Evolutionary conservation across 345 rosid genomes (phyloP), one percentile per base, ranked within the genome.

Genomic region (Clarkia xantiana): DNA sequence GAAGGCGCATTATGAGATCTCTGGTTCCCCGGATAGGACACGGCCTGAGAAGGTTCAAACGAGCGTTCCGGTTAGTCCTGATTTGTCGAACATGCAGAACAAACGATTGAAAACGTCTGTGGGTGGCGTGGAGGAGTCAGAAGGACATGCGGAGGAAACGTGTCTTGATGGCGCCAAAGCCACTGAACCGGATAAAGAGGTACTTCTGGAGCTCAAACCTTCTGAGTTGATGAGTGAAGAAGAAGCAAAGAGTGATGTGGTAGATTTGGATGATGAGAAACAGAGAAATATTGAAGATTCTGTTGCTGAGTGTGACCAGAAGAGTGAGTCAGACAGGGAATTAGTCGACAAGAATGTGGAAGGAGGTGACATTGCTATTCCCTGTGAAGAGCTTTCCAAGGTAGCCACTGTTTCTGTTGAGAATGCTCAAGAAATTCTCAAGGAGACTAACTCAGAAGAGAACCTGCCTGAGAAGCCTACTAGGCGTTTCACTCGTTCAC

Each of bases 11-110:
- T 29, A 29, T 29, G 36, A 29, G 36, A 29, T 29, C 6, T 29
- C 36, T 40, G 94, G 93, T 65, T 67, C 74, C 4, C 22, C 83
- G 49, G 96, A 94, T 8, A 78, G 93, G 53, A 90, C 96, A 3
- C 74, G 94, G 18, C 64, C 82, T 18, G 67, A 71, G 54, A 69
- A 53, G 57, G 60, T 16, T 6, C 57, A 42, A 56, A 54, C 23
- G 44, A 65, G 57, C 0, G 55, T 18, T 40, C 48, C 45, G 0
- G 54, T 16, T 12, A 45, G 40, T 29, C 43, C 11, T 12, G 51
- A 25, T 7, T 8, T 62, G 3, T 42, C 50, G 50, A 46, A 15
- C 11, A 34, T 39, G 12, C 49, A 49, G 9, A 49, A 12, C 16
- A 76, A 66, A 69, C 75, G 62, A 34, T 42, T 58, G 66, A 74